These are phyloP conservation scores for Ceratocystis papillata DNA, from an alignment of 2,329 filamentous ascomycete genomes.

Conservation along the genomic window DNA sequence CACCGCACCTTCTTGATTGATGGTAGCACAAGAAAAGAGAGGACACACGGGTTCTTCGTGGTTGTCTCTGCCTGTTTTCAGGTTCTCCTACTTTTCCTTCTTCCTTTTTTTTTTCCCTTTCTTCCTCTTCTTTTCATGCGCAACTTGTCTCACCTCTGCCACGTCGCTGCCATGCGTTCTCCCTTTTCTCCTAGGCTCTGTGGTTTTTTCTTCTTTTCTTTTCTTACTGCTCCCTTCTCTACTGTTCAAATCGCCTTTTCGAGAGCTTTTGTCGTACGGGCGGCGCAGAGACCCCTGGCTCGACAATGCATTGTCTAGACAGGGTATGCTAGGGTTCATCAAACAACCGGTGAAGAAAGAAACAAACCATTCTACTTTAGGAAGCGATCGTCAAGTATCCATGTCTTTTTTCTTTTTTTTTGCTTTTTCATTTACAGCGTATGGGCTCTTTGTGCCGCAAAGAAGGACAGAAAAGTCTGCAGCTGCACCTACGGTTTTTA, in stretches of 20 bases:
- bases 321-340: neutral
- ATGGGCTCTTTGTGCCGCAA: neutral
- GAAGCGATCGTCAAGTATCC: neutral
- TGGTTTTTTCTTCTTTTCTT: neutral
- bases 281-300: neutral
- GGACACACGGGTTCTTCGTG: neutral
- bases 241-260: too few relatives aligned
- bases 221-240: too few relatives aligned
- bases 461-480: neutral
- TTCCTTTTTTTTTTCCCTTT: neutral
- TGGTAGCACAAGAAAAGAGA: slow-evolving; percentile 11
- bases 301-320: slow-evolving; percentile 7
- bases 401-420: neutral
- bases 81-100: neutral
- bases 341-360: slow-evolving; percentile 6
- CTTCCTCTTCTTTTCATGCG: neutral
- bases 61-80: neutral
- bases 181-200: neutral
- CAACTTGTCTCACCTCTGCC: neutral
- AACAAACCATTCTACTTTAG: neutral
- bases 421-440: neutral
- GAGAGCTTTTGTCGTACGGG: neutral
- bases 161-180: neutral
- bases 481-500: neutral
- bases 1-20: neutral